Base-by-base conservation (phyloP, 106 monocot species). In the Apostasia shenzhenica region DNA sequence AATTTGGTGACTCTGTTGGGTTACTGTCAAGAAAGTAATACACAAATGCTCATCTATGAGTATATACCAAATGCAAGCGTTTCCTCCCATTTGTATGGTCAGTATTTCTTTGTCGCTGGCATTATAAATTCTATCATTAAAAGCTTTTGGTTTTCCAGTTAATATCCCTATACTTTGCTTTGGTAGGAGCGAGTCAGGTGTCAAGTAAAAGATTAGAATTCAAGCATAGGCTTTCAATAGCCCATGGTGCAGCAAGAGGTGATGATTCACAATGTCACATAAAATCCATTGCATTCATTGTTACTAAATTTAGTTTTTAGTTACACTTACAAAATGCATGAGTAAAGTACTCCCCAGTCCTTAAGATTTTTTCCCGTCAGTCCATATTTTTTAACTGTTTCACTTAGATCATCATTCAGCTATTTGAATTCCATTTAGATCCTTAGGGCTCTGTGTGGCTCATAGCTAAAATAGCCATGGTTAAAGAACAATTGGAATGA, bases 161-260 rank as follows among this genome's bases (percentile, higher is more conserved):
- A 39, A 47, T 44, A 66, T 41, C 11, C 47, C 7, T 55, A 45
- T 46, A 10, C 39, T 63, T 67, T 68, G 54, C 49, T 56, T 77
- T 9, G 76, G 12, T 63, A 97, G 92, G 92, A 71, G n/a, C 73
- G 14, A 77, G 77, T 71, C 82, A 89, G 61, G 69, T 50, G 44
- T 79, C 89, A 61, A 78, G 74, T 57, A 76, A 14, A 82, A 92
- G 63, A 62, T 75, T 92, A 68, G 95, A 97, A 83, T 97, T 97
- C 84, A 97, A 92, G 74, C 79, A 89, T 67, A 86, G 92, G 84
- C 97, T 92, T 79, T 87, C 75, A 48, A 92, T 97, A 81, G 92
- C 97, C 71, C 66, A 70, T 76, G 89, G 97, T 14, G 80, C 85
- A 63, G 92, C 97, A 67, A 97, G 89, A 97, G 97, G 97, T 97